phyloP scores from a whole-genome alignment of 177 flowering plant species.

The Tripterygium wilfordii region DNA sequence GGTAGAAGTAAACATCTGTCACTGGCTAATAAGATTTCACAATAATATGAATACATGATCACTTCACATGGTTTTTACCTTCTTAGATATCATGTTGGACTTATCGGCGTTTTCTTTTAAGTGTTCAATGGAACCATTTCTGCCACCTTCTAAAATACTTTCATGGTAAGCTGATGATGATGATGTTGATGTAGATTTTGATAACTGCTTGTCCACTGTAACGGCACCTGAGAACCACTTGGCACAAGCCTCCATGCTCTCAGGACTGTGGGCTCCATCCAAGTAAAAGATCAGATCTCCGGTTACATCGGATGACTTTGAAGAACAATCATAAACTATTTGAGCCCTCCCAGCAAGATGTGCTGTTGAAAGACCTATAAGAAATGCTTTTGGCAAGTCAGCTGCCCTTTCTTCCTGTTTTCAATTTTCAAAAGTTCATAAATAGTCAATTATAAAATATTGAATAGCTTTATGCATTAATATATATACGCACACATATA shows the following conservation, averaged over 20 bases:
- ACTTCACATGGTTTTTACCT: constrained; percentile 51
- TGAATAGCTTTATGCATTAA: too few relatives aligned
- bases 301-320: constrained; percentile 11
- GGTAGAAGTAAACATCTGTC: not conserved
- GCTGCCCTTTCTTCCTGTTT: constrained; percentile 30
- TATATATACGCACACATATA: too few relatives aligned
- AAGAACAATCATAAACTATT: constrained; percentile 42
- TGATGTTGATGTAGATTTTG: constrained; percentile 9
- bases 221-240: constrained; percentile 72
- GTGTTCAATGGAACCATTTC: constrained; percentile 20
- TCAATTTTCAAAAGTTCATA: constrained; percentile 1
- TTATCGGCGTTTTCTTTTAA: constrained; percentile 10
- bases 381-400: constrained; percentile 56
- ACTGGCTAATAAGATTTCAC: not conserved
- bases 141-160: constrained; percentile 6
- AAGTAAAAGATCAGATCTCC: constrained; percentile 74
- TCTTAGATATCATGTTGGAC: constrained; percentile 35
- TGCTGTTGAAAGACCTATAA: constrained; percentile 81
- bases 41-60: too few relatives aligned
- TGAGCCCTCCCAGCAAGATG: constrained; percentile 76
- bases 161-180: constrained; percentile 9
- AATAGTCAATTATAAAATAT: not conserved
- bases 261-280: constrained; percentile 97
- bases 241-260: constrained; percentile 92
- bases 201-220: constrained; percentile 20